Conservation (phyloP, 2,329 filamentous ascomycete species). For the Colletotrichum chlorophyti region DNA sequence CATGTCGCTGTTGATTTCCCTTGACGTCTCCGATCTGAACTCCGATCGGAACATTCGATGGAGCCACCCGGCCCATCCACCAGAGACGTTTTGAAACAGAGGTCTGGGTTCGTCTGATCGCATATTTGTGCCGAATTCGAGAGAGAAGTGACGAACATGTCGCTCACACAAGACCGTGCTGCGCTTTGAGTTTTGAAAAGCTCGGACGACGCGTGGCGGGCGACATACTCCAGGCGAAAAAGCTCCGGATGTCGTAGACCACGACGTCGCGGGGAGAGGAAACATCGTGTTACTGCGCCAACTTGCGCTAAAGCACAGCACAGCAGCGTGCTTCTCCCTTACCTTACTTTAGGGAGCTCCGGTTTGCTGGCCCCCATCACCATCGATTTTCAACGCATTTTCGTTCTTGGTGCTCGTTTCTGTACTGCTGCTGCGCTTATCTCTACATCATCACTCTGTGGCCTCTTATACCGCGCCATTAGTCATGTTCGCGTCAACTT, state of each 20-base stretch:
- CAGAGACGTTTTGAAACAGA: slow-evolving; percentile 15
- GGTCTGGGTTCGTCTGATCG: slow-evolving; percentile 18
- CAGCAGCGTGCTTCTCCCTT: no score
- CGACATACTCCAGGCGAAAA: background rate
- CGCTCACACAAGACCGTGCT: background rate
- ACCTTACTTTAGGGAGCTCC: no score
- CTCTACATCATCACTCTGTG: no score
- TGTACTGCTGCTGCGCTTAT: no score
- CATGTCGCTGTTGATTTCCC: background rate
- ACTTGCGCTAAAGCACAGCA: no score
- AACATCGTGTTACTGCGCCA: no score
- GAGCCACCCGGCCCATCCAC: slow-evolving; percentile 10
- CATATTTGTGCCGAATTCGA: background rate
- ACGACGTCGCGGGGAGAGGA: no score
- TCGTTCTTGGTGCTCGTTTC: no score
- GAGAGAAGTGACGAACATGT: background rate
- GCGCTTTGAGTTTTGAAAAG: background rate
- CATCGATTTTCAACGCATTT: no score
- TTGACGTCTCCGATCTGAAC: slow-evolving; percentile 17
- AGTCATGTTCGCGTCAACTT: no score
- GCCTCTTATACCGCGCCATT: no score
- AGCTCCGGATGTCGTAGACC: background rate
- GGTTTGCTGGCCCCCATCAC: no score
- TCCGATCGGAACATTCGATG: slow-evolving; percentile 22
- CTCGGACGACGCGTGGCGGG: background rate